Base-by-base conservation (phyloP, 306 rosid species). In the Cotoneaster glaucophyllus region DNA sequence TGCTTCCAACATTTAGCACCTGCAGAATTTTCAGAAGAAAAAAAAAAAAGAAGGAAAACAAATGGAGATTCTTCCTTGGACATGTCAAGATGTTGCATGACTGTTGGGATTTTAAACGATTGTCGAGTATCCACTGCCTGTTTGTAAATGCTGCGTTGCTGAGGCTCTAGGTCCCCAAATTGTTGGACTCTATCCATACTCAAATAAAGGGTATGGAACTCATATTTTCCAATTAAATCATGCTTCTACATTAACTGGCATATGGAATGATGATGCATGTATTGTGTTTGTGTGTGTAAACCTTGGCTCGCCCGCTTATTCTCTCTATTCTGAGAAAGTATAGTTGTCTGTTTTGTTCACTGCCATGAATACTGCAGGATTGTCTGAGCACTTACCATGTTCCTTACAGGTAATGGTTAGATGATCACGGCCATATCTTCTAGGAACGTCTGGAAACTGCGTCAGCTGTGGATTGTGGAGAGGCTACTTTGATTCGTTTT, bases 21-120 rank as follows among this genome's bases (percentile, higher is more conserved):
- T 75, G 66, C 11, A 63, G 11, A 63, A 14, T 6, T 61, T 63
- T 14, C 65, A 24, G 65, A 7, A 29, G 7, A 17, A 63, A 63
- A 19, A n/a, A n/a, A n/a, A n/a, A n/a, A n/a, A n/a, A n/a, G n/a
- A n/a, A n/a, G n/a, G 6, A 17, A 8, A 29, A 63, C 19, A 63
- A 76, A n/a, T 22, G 67, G 57, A 84, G 83, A 74, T 76, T 76
- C 69, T 37, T 74, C 72, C 67, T 65, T 63, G 69, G 61, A 71
- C 80, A 68, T 57, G 4, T 73, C 73, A 75, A 65, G 78, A 72
- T 73, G 74, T 67, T 69, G 82, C 54, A 64, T 43, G 82, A 68
- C 74, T 34, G 78, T 68, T 59, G 48, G 53, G 57, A 56, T 19
- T 29, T 62, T 75, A 74, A 62, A 64, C 34, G 52, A 68, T 61